phyloP scores from a whole-genome alignment of 495 filamentous ascomycete species.

The Penicillium dipodomyicola region DNA sequence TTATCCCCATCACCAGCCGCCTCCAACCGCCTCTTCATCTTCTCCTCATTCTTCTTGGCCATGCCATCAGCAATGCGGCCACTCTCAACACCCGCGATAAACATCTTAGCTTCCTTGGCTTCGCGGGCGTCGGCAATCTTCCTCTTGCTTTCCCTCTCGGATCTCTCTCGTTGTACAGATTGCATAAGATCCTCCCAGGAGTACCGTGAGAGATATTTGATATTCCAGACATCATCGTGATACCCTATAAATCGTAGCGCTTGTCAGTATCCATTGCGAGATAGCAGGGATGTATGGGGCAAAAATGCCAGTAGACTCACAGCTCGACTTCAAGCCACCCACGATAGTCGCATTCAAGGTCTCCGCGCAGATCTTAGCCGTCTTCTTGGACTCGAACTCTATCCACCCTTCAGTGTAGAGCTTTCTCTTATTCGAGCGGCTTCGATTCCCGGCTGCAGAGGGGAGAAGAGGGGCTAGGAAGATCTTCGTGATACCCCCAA shows the following conservation, averaged over 20 bases:
- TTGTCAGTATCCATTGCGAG: background rate
- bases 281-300: background rate
- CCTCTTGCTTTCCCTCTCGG: conserved; percentile 74
- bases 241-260: conserved; percentile 43
- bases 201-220: conserved; percentile 72
- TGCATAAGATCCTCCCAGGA: conserved; percentile 73
- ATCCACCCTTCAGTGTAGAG: conserved; percentile 92
- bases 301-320: background rate
- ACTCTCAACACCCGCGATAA: conserved; percentile 77
- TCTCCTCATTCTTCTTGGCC: conserved; percentile 60
- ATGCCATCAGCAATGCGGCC: conserved; percentile 74
- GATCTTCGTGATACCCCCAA: conserved; percentile 68
- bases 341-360: conserved; percentile 78
- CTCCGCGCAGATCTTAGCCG: conserved; percentile 82
- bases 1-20: conserved; percentile 20
- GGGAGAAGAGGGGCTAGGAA: conserved; percentile 84
- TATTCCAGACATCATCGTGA: conserved; percentile 88
- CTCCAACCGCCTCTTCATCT: conserved; percentile 44
- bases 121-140: conserved; percentile 72
- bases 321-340: conserved; percentile 67
- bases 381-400: conserved; percentile 73
- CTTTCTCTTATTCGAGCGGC: conserved; percentile 84
- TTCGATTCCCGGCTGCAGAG: conserved; percentile 51
- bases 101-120: conserved; percentile 79
- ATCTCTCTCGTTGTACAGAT: conserved; percentile 70